Evolutionary conservation across 2,329 filamentous ascomycete genomes (phyloP), one percentile per base, ranked within the genome.

Genomic region (Fusarium duplospermum): DNA sequence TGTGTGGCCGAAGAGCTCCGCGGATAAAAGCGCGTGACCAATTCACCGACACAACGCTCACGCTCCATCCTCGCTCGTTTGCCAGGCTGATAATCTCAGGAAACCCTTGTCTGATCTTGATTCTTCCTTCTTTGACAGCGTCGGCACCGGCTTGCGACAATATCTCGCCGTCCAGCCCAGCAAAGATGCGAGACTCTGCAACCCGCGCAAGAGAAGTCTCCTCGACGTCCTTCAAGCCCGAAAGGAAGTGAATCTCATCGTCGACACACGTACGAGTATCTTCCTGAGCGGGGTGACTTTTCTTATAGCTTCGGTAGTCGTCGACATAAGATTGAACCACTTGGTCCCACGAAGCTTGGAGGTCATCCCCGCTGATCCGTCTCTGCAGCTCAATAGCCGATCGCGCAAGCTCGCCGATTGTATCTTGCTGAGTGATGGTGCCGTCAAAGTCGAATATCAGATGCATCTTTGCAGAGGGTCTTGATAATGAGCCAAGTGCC

Each of bases 381-480:
- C 76, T 71, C 64, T 83, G 81, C 65, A 80, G 80, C 22, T 71
- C 73, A 50, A 88, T 83, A 62, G 85, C 86, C 27, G 83, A 83
- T 20, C 82, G 74, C 54, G 85, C 87, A 6, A 91, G 83, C 45
- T 83, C 80, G 64, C 80, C 79, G 45, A 90, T 87, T 45, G 88
- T 90, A 80, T 91, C 89, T 33, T 84, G 69, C 14, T 82, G 80
- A 20, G 89, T 90, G 72, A 91, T 89, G 18, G 89, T 91, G 69
- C 88, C 87, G 79, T 91, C 89, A 78, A 91, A 91, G 76, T 91
- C 89, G 22, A 91, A 83, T 38, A 90, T 78, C 45, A 91, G 81
- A 70, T 84, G 83, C 84, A 87, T 83, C 20, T 62, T 54, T 62
- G 66, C 47, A 47, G 62, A 33, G 27, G 29, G 13, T 42, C 9